Conservation (phyloP, 768 basidiomycete genomes). For the Phaeotremella fagi region DNA sequence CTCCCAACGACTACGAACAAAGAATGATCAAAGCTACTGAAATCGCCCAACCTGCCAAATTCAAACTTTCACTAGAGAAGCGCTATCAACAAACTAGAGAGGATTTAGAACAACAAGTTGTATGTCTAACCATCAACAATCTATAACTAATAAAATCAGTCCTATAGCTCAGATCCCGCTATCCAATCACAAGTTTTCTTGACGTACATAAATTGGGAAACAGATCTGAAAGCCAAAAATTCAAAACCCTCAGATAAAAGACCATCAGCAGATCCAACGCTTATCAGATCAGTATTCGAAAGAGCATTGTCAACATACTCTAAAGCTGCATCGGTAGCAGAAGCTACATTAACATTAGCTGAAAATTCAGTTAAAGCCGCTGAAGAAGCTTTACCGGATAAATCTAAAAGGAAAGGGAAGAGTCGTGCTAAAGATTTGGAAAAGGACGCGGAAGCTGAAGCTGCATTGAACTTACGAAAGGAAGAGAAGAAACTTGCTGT, state of each 20-base stretch:
- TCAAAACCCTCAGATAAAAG: conserved; percentile 4
- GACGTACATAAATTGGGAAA: conserved; percentile 37
- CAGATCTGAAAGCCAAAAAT: conserved; percentile 22
- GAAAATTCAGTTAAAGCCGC: not conserved
- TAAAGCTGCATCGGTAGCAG: conserved; percentile 1
- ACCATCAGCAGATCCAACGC: conserved; percentile 11
- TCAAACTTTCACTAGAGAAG: conserved; percentile 62
- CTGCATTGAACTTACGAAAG: not conserved
- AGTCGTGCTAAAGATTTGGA: conserved; percentile 4
- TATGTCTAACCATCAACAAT: conserved; percentile 1
- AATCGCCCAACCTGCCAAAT: conserved; percentile 59
- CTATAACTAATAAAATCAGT: conserved; percentile 1
- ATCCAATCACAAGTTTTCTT: conserved; percentile 6
- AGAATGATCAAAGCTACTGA: conserved; percentile 74
- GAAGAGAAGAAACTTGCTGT: not conserved
- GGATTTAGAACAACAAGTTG: conserved; percentile 33
- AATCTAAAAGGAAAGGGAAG: conserved; percentile 15
- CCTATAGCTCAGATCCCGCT: conserved; percentile 2
- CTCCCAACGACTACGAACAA: conserved; percentile 69
- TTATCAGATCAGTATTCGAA: conserved; percentile 27
- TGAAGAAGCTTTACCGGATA: conserved; percentile 7
- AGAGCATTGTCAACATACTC: conserved; percentile 21
- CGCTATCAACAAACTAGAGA: conserved; percentile 53
- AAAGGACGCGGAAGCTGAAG: not conserved
- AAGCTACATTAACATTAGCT: not conserved